phyloP scores from a whole-genome alignment of 2,329 filamentous ascomycete species.

The Penicillium italicum region DNA sequence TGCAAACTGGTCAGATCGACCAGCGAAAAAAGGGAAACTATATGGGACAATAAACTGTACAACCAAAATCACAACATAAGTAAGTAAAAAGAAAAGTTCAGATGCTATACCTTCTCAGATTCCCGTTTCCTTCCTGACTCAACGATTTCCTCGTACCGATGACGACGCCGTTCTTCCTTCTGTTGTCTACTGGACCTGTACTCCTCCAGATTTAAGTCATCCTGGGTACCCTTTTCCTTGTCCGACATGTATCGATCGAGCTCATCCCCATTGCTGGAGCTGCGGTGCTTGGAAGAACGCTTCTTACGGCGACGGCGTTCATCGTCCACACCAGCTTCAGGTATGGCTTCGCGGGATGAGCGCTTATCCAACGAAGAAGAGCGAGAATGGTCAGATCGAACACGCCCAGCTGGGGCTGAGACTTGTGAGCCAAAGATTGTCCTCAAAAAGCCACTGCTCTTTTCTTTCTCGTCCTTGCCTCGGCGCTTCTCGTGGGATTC shows the following conservation, averaged over 20 bases:
- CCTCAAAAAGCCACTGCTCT: conserved; percentile 34
- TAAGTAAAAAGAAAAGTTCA: conserved; percentile 29
- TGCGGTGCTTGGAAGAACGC: conserved; percentile 39
- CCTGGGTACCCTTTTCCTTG: conserved; percentile 45
- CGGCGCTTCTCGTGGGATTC: conserved; percentile 32
- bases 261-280: conserved; percentile 44
- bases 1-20: conserved; percentile 14
- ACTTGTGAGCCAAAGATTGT: conserved; percentile 40
- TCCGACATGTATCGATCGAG: conserved; percentile 43
- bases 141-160: conserved; percentile 38
- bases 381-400: conserved; percentile 1
- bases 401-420: conserved; percentile 27
- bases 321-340: conserved; percentile 38
- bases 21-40: conserved; percentile 26
- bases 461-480: conserved; percentile 34
- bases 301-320: conserved; percentile 46
- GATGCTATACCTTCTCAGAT: conserved; percentile 41
- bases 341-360: conserved; percentile 33
- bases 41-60: conserved; percentile 30
- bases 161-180: conserved; percentile 37
- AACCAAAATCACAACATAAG: conserved; percentile 23
- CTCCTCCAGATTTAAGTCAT: conserved; percentile 34
- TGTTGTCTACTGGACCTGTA: conserved; percentile 33
- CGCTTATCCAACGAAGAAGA: conserved; percentile 30
- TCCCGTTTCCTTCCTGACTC: conserved; percentile 31